Evolutionary conservation across 495 filamentous ascomycete genomes (phyloP).

Genomic region (Corynascus novoguineensis): DNA sequence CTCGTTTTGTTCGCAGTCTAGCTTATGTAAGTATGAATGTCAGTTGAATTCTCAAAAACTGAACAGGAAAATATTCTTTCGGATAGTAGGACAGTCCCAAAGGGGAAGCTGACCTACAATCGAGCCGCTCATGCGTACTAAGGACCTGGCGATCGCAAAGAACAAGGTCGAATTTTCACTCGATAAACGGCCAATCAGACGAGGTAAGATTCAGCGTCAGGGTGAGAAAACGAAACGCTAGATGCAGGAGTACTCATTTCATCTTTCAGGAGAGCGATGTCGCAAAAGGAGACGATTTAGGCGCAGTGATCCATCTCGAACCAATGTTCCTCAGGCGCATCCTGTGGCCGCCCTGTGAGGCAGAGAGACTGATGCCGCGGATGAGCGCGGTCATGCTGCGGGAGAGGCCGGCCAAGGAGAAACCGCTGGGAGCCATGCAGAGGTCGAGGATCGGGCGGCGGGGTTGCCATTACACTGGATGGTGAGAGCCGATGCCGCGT

Average conservation of each 20-base stretch:
- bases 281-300: slow-evolving; percentile 32
- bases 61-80: background rate
- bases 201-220: slow-evolving; percentile 41
- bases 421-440: slow-evolving; percentile 56
- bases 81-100: background rate
- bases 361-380: slow-evolving; percentile 42
- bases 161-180: slow-evolving; percentile 45
- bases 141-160: slow-evolving; percentile 56
- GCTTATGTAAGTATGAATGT: background rate
- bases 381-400: slow-evolving; percentile 34
- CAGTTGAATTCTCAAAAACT: background rate
- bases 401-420: slow-evolving; percentile 33
- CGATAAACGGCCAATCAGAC: slow-evolving; percentile 22
- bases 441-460: slow-evolving; percentile 44
- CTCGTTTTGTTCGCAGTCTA: slow-evolving; percentile 42
- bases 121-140: slow-evolving; percentile 38
- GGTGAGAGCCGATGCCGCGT: slow-evolving; percentile 2
- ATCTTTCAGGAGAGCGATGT: slow-evolving; percentile 50
- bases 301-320: background rate
- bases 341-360: slow-evolving; percentile 38
- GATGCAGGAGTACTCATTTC: slow-evolving; percentile 42
- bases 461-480: background rate
- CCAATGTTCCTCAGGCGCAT: slow-evolving; percentile 27
- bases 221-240: slow-evolving; percentile 38
- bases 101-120: slow-evolving; percentile 3